Conservation (phyloP, 2,329 filamentous ascomycete genomes). For the Sarocladium oryzae region DNA sequence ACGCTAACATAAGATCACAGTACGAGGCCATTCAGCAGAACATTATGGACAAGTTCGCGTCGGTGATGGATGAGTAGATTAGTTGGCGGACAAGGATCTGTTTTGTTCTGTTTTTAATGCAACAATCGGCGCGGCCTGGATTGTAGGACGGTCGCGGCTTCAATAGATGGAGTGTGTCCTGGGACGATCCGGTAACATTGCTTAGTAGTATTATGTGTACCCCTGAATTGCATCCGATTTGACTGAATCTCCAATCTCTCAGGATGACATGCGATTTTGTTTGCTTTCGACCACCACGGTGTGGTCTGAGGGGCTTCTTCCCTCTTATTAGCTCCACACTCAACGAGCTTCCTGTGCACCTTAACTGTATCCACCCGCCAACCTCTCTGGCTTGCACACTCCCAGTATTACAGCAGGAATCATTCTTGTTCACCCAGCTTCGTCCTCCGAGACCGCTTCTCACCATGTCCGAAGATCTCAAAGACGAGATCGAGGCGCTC, state of each 20-base stretch:
- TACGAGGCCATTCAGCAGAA: slow-evolving; percentile 87
- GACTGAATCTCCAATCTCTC: too few species aligned
- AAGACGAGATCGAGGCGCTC: slow-evolving; percentile 72
- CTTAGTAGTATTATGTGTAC: slow-evolving; percentile 19
- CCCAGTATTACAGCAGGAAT: too few species aligned
- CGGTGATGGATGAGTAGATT: slow-evolving; percentile 87
- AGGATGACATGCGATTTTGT: too few species aligned
- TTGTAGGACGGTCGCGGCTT: slow-evolving; percentile 8
- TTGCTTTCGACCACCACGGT: too few species aligned
- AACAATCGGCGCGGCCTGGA: neutral
- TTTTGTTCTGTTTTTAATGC: slow-evolving; percentile 1
- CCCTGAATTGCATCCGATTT: slow-evolving; percentile 22
- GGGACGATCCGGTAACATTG: slow-evolving; percentile 3
- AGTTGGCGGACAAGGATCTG: slow-evolving; percentile 2
- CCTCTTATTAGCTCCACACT: neutral
- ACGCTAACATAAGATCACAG: slow-evolving; percentile 34
- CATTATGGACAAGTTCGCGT: slow-evolving; percentile 96
- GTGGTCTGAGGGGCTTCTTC: neutral
- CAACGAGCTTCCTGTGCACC: neutral
- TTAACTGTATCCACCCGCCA: neutral
- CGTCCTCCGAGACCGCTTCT: neutral
- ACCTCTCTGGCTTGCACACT: neutral
- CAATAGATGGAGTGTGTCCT: slow-evolving; percentile 8
- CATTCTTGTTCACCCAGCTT: too few species aligned
- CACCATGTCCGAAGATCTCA: slow-evolving; percentile 52